These are phyloP conservation scores for Allium fistulosum DNA, from an alignment of 106 monocot species.

Conservation along the genomic window DNA sequence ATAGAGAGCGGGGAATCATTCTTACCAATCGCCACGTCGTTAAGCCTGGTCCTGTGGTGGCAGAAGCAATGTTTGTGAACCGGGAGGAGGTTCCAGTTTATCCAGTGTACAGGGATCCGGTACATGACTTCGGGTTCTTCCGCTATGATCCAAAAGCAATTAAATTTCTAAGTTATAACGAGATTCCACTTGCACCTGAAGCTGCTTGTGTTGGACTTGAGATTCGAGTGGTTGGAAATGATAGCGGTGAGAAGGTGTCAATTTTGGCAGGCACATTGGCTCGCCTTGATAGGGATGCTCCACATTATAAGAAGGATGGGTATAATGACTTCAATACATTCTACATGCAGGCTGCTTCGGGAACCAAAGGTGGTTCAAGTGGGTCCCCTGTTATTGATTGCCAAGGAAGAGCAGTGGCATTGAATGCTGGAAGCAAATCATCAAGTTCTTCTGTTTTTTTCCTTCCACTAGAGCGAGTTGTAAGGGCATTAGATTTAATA, in stretches of 20 bases:
- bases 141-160: slow-evolving; percentile 84
- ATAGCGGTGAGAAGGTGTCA: slow-evolving; percentile 99
- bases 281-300: slow-evolving; percentile 94
- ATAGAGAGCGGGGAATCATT: slow-evolving; percentile 66
- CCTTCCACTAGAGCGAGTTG: slow-evolving; percentile 86
- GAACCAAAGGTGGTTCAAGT: slow-evolving; percentile 97
- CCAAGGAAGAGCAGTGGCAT: slow-evolving; percentile 86
- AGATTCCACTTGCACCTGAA: slow-evolving; percentile 89
- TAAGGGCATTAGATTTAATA: slow-evolving; percentile 71
- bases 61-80: slow-evolving; percentile 96
- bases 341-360: slow-evolving; percentile 98
- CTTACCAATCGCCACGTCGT: slow-evolving; percentile 96
- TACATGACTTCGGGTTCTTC: slow-evolving; percentile 98
- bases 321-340: slow-evolving; percentile 99
- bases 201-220: slow-evolving; percentile 93
- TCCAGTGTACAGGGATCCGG: slow-evolving; percentile 89
- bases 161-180: slow-evolving; percentile 81
- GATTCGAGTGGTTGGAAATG: slow-evolving; percentile 94
- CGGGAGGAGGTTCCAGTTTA: slow-evolving; percentile 84
- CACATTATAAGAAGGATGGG: slow-evolving; percentile 94
- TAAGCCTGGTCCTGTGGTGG: slow-evolving; percentile 91
- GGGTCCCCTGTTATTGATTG: slow-evolving; percentile 94
- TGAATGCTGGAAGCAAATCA: slow-evolving; percentile 98
- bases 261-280: slow-evolving; percentile 98
- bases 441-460: slow-evolving; percentile 97